phyloP scores from a whole-genome alignment of 176 grass and related monocot species.

The Oryza australiensis region DNA sequence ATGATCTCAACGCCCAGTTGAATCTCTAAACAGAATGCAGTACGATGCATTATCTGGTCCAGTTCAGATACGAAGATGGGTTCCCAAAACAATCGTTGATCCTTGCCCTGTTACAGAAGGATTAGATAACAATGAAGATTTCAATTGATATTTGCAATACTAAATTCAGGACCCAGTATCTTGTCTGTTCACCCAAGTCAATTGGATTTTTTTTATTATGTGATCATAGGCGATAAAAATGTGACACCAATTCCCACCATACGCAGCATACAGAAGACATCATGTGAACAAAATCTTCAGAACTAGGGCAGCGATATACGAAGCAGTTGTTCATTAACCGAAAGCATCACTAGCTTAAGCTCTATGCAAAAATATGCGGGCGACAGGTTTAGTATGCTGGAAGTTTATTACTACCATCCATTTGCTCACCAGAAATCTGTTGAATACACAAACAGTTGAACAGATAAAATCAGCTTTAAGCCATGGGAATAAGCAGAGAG shows the following conservation, averaged over 20 bases:
- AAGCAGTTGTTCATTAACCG: neutral
- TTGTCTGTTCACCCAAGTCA: no score
- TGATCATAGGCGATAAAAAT: no score
- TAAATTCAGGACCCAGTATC: neutral
- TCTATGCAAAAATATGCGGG: no score
- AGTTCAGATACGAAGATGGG: neutral
- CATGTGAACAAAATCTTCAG: neutral
- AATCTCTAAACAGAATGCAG: neutral
- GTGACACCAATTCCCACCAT: neutral
- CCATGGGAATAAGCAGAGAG: slow-evolving; percentile 1
- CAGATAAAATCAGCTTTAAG: neutral
- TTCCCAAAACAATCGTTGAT: neutral
- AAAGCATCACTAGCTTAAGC: neutral
- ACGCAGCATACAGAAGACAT: neutral
- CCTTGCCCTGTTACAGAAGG: neutral
- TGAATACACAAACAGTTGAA: slow-evolving; percentile 6
- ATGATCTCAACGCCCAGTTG: neutral
- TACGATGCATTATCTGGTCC: neutral
- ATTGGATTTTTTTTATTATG: no score
- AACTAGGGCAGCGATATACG: neutral
- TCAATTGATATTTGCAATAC: neutral
- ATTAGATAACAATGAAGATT: neutral
- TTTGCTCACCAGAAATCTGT: neutral
- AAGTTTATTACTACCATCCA: neutral
- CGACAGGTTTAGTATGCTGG: neutral